Percentiles rank a stretch among this genome's conserved stretches.
These are phyloP conservation scores for Narthecium ossifragum DNA, from an alignment of 106 monocot genomes.

Conservation along the genomic window DNA sequence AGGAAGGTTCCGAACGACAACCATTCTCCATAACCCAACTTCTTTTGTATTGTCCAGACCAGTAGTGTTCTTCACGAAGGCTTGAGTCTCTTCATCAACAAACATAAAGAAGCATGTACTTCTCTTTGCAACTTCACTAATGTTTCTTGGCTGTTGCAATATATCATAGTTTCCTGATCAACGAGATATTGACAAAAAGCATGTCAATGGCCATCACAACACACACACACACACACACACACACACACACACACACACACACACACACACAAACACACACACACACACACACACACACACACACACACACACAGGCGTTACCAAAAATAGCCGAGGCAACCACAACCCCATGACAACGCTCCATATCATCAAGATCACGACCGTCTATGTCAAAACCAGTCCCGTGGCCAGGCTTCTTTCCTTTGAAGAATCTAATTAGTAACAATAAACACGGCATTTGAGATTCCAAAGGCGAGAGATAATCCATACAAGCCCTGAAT, in stretches of 20 bases:
- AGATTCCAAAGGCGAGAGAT: too few species aligned
- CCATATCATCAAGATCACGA: conserved; percentile 80
- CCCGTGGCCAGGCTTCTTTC: conserved; percentile 71
- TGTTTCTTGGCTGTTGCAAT: conserved; percentile 84
- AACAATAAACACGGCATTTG: neutral
- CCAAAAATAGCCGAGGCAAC: conserved; percentile 97
- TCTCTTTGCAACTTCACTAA: conserved; percentile 60
- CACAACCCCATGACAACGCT: conserved; percentile 73
- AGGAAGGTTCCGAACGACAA: conserved; percentile 83
- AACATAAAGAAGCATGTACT: conserved; percentile 87
- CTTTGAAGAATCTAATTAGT: conserved; percentile 63
- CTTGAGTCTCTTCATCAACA: conserved; percentile 85
- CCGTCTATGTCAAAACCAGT: conserved; percentile 80
- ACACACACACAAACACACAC: too few species aligned
- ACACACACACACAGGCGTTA: conserved; percentile 12
- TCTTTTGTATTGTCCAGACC: conserved; percentile 27
- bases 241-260: neutral
- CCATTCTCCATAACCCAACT: conserved; percentile 82
- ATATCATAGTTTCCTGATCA: conserved; percentile 91
- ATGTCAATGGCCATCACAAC: too few species aligned
- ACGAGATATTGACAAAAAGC: conserved; percentile 12
- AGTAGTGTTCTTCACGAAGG: conserved; percentile 70
- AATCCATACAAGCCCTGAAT: too few species aligned
- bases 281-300: neutral
- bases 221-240: neutral